phyloP scores from a whole-genome alignment of 192 early-diverging fungal species.

The Lobosporangium transversale region DNA sequence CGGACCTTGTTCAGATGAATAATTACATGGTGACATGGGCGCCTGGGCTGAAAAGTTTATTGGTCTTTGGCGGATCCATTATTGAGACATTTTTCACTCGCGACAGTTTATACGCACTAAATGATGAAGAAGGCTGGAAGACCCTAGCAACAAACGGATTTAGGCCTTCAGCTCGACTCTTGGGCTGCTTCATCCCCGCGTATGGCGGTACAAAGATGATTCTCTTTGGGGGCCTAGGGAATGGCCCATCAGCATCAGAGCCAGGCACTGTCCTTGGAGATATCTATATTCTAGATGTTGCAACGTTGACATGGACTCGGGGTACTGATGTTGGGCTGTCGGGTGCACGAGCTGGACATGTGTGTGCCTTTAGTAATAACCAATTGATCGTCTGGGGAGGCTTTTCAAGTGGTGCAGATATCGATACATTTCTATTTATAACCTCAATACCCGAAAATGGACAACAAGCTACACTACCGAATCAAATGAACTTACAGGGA shows the following conservation, averaged over 20 bases:
- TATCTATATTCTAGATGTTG: constrained; percentile 13
- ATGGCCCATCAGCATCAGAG: too few species aligned
- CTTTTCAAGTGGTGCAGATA: not conserved
- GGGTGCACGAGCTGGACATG: not conserved
- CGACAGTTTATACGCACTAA: not conserved
- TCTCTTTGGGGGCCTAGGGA: constrained; percentile 19
- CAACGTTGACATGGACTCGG: constrained; percentile 8
- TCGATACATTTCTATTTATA: not conserved
- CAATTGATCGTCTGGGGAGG: constrained; percentile 14
- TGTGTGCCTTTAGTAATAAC: constrained; percentile 16
- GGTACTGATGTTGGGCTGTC: not conserved
- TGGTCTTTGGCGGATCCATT: constrained; percentile 16
- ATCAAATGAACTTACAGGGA: not conserved
- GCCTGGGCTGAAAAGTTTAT: not conserved
- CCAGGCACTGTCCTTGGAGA: not conserved
- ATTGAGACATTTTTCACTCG: not conserved
- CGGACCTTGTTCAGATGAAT: not conserved
- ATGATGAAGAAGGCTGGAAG: not conserved
- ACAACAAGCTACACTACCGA: not conserved
- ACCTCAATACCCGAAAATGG: not conserved
- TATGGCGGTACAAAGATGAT: constrained; percentile 24
- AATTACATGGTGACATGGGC: constrained; percentile 12
- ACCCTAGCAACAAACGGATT: not conserved
- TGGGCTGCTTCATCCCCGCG: constrained; percentile 15
- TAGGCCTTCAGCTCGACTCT: constrained; percentile 3